Evolutionary conservation across 495 filamentous ascomycete species (phyloP), one percentile per base, ranked within the genome.

Genomic region (Mycothermus thermophilus): DNA sequence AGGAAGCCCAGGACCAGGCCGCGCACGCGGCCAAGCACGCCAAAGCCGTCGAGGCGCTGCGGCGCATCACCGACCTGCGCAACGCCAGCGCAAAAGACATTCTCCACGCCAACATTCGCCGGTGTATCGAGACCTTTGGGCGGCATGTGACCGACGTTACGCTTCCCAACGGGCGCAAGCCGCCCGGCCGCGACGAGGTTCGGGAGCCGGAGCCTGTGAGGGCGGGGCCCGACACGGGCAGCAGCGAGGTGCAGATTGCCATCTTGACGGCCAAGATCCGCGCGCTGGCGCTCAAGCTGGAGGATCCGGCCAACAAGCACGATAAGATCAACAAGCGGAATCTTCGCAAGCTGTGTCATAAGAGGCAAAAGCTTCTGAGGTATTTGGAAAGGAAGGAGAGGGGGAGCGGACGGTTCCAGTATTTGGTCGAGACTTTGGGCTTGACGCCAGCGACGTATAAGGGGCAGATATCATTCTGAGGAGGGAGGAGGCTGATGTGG

Each of bases 301-400:
- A 71, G 50, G 62, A 51, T 21, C 55, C 59, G 29, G 64, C 66
- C 21, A 67, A 63, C 8, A 49, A 69, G 39, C 75, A 65, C 38
- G 90, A 99, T 52, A 95, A 90, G 64, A 72, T 84, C 46, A 95
- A 94, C 60, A 93, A 90, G 69, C 71, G 86, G 43, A 93, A 90
- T 64, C 47, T 99, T 50, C 64, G 81, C 35, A 35, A 86, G 35
- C 62, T 99, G 48, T 78, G 92, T 36, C 90, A 99, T 57, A 77
- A 77, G 60, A 65, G 90, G 49, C 87, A 94, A 59, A 92, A 85
- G 63, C 58, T 93, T 35, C 54, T 96, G 48, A 67, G 62, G 46
- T 96, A 96, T 55, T 60, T 99, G 60, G 70, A 82, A 58, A 69
- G 64, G 53, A 92, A 85, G 69, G 90, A 99, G 56, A 71, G 84